Evolutionary conservation across 140 eudicot genomes (phyloP), one percentile per base, ranked within the genome.

Genomic region (Artemisia princeps): DNA sequence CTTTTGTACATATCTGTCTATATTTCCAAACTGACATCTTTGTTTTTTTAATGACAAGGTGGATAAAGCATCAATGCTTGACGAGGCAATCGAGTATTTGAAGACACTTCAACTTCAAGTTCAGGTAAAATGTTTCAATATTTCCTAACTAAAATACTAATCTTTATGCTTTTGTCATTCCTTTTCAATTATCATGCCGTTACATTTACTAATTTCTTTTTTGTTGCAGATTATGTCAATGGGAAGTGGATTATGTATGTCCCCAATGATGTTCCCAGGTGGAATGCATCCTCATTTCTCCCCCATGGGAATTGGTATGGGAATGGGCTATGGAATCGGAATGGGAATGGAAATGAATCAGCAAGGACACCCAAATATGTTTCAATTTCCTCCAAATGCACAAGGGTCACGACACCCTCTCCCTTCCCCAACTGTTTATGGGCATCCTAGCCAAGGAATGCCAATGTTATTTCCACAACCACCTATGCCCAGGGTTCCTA

Each of bases 51-150:
- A 67, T 52, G 14, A 51, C 19, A 69, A 84, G 97, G 95, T 81
- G 62, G 98, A 92, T 74, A 92, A 92, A 88, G 98, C 98, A 49
- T 88, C 98, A 45, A 88, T 92, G 98, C 98, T 92, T 60, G 98
- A 92, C 69, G 98, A 92, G 79, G 98, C 96, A 66, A 88, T 88
- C 30, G 98, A 92, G 78, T 92, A 92, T 73, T 81, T 92, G 59
- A 92, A 92, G 79, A 88, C 95, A 58, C 98, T 92, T 71, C 96
- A 92, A 72, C 88, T 92, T 64, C 98, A 92, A 84, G 94, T 92
- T 52, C 98, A 92, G 90, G 98, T 76, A 71, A 76, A 64, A 37
- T 23, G 72, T 61, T 69, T 37, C 69, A 12, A 51, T 23, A 2
- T 55, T 24, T 40, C 49, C 33, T n/a, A 61, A 11, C 14, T 45